Evolutionary conservation across 257 asterid species (phyloP).

Genomic region (Solanum arcanum): DNA sequence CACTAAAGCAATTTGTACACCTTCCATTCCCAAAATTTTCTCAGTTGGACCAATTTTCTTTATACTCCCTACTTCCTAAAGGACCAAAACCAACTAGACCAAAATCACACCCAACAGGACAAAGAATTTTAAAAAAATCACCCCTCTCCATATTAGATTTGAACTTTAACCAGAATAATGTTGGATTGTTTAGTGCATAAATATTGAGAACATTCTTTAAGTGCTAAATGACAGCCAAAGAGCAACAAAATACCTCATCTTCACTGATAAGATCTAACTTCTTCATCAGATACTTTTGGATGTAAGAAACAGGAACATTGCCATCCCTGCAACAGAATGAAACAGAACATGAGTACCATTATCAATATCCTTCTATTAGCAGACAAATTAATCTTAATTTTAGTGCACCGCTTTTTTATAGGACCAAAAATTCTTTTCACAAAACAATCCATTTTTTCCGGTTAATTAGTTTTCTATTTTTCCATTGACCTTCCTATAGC

Average conservation of each 20-base stretch:
- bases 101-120: background rate
- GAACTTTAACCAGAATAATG: background rate
- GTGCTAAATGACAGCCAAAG: background rate
- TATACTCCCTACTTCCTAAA: background rate
- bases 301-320: conserved; percentile 44
- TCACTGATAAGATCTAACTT: conserved; percentile 61
- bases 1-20: background rate
- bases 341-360: background rate
- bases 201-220: background rate
- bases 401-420: background rate
- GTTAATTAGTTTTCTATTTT: background rate
- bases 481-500: background rate
- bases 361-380: background rate
- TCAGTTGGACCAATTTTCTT: background rate
- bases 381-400: background rate
- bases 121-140: background rate
- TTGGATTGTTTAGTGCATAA: background rate
- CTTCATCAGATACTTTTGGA: conserved; percentile 43
- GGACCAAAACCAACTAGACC: background rate
- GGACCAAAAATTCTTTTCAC: background rate
- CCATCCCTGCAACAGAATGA: conserved; percentile 57
- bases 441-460: background rate
- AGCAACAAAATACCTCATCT: conserved; percentile 53
- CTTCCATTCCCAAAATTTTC: background rate
- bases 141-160: background rate